These are phyloP conservation scores for Colletotrichum truncatum DNA, from an alignment of 2,329 filamentous ascomycete genomes.

Conservation along the genomic window DNA sequence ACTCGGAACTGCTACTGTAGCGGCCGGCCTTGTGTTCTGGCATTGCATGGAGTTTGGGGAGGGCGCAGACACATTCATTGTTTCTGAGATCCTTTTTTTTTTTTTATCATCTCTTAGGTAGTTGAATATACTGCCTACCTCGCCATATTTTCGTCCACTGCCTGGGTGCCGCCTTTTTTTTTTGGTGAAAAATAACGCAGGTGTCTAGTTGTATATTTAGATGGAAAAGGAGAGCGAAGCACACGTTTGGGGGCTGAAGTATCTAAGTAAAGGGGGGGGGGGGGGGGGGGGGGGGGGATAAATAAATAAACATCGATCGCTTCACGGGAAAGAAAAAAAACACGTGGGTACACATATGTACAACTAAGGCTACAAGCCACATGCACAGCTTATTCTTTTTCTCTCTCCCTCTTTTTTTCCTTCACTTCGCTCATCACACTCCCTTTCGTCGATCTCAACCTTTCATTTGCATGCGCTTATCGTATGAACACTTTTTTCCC, in stretches of 20 bases:
- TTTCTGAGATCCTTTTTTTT: not conserved
- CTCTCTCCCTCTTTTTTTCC: not conserved
- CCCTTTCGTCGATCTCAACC: too few relatives aligned
- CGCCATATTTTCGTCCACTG: too few relatives aligned
- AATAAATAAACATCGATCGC: not conserved
- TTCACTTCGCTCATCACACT: not conserved
- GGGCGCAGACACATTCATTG: too few relatives aligned
- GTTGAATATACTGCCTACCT: not conserved
- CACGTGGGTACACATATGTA: slow-evolving; percentile 3
- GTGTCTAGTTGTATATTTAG: too few relatives aligned
- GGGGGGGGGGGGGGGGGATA: too few relatives aligned
- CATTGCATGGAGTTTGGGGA: slow-evolving; percentile 30
- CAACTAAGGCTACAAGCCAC: slow-evolving; percentile 13
- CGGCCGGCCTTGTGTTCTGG: not conserved
- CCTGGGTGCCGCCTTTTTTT: too few relatives aligned
- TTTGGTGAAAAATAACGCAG: too few relatives aligned
- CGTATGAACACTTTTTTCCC: slow-evolving; percentile 17
- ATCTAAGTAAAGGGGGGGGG: too few relatives aligned
- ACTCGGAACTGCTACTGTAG: not conserved
- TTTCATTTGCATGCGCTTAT: slow-evolving; percentile 26
- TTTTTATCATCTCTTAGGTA: not conserved
- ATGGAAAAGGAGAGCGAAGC: too few relatives aligned
- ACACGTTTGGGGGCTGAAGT: too few relatives aligned
- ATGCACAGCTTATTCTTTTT: not conserved
- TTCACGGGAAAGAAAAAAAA: not conserved